A percentile compares a stretch with the other conserved stretches of the same genome.
phyloP scores from a whole-genome alignment of 768 basidiomycete species.

The Leccinum incarnatum region DNA sequence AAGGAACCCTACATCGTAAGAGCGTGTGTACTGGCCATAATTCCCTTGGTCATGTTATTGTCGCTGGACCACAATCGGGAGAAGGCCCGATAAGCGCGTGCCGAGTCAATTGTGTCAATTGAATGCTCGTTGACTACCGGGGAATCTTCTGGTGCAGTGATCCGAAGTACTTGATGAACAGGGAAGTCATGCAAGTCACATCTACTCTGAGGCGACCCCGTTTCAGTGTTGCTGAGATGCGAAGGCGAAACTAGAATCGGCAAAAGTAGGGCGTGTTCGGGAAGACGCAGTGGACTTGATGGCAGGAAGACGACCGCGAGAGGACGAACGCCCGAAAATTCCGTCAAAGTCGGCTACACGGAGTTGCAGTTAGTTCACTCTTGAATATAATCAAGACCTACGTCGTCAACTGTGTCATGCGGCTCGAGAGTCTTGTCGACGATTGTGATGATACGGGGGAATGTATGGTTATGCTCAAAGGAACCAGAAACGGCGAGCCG shows the following conservation, averaged over 20 bases:
- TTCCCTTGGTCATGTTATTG: conserved; percentile 32
- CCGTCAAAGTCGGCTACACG: conserved; percentile 40
- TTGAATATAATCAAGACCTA: conserved; percentile 25
- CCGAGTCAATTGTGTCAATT: conserved; percentile 41
- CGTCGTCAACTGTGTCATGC: conserved; percentile 19
- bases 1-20: conserved; percentile 58
- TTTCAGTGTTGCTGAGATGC: conserved; percentile 26
- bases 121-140: conserved; percentile 48
- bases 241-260: conserved; percentile 46
- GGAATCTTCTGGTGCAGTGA: conserved; percentile 34
- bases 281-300: conserved; percentile 35
- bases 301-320: conserved; percentile 71
- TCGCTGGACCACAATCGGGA: conserved; percentile 41
- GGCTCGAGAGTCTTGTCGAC: conserved; percentile 35
- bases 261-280: conserved; percentile 50
- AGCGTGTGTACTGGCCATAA: conserved; percentile 52
- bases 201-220: conserved; percentile 32
- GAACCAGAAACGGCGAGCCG: conserved; percentile 27
- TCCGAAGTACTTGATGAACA: conserved; percentile 36
- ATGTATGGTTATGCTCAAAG: conserved; percentile 23
- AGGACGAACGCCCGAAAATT: conserved; percentile 45
- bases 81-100: conserved; percentile 44
- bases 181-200: conserved; percentile 48
- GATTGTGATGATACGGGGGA: conserved; percentile 36
- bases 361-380: conserved; percentile 30